Evolutionary conservation across 306 rosid species (phyloP).

Genomic region (Prinsepia uniflora): DNA sequence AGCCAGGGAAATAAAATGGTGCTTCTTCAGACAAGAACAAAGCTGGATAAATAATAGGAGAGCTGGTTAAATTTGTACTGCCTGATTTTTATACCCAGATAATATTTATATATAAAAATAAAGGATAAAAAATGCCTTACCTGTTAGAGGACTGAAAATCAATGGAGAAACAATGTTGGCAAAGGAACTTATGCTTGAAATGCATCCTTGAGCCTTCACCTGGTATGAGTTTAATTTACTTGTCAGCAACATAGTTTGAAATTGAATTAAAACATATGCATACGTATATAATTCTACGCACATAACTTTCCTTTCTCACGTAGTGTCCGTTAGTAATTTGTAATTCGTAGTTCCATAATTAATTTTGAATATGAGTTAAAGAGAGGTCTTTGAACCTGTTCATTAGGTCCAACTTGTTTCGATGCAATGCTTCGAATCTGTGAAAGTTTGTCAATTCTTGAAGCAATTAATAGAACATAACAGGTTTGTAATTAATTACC

Average conservation of each 20-base stretch:
- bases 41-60: slow-evolving; percentile 41
- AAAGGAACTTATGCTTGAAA: slow-evolving; percentile 67
- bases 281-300: no score
- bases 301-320: no score
- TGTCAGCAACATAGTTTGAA: no score
- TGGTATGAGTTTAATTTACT: slow-evolving; percentile 18
- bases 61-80: slow-evolving; percentile 17
- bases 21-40: slow-evolving; percentile 74
- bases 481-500: background rate
- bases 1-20: slow-evolving; percentile 83
- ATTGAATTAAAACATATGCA: background rate
- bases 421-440: slow-evolving; percentile 90
- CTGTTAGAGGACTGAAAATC: slow-evolving; percentile 79
- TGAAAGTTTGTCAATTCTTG: slow-evolving; percentile 2
- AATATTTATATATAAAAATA: background rate
- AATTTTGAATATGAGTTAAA: no score
- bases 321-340: no score
- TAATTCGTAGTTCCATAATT: no score
- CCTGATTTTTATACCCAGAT: background rate
- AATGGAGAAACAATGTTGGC: slow-evolving; percentile 75
- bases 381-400: slow-evolving; percentile 43
- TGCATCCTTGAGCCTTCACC: slow-evolving; percentile 93
- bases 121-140: slow-evolving; percentile 21
- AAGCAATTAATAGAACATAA: background rate
- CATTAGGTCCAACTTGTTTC: slow-evolving; percentile 67